Base-by-base conservation (phyloP, 1,284 basidiomycete species). In the Coriolopsis trogii region DNA sequence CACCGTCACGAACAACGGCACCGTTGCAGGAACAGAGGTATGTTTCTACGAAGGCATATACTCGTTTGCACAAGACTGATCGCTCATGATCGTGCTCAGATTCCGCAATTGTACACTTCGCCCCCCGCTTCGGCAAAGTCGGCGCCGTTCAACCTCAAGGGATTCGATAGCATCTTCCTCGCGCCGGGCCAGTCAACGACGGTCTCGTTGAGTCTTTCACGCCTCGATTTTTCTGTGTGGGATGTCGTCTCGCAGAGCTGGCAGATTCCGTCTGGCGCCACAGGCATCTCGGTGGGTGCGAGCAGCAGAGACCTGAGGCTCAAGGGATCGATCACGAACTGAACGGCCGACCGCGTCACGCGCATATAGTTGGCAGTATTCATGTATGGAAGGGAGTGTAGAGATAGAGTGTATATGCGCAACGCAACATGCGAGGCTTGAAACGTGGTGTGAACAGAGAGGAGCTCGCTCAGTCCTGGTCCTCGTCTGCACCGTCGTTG, bases 71-170 rank as follows among this genome's bases (percentile, higher is more conserved):
- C 2, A 43, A 15, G 16, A 3, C 30, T 13, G 20, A 26, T 20
- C 23, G 18, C 49, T 41, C 49, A 48, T 41, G 41, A 51, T 16
- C 40, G 15, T 12, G 15, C 25, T 26, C 21, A 85, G 80, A 76
- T 80, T 15, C 82, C 84, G 1, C 87, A 88, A 66, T 67, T 89
- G 4, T 89, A 89, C 65, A 49, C 87, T 9, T 76, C 81, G 59
- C 79, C 82, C 61, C 82, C 84, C 0, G 49, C 73, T 0, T 80
- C 78, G 0, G 73, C 83, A 1, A 75, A 74, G 24, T 80, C 85
- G 51, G 84, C 86, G 1, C 86, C 86, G 0, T 78, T 77, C 8
- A 62, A 87, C 42, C 69, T 89, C 28, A 82, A 79, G 61, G 86
- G 85, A 2, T 89, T 89, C 68, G 81, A 80, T n/a, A 73, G 84